Conservation (phyloP, 2,329 filamentous ascomycete genomes). For the Penicillium aurantiogriseum region DNA sequence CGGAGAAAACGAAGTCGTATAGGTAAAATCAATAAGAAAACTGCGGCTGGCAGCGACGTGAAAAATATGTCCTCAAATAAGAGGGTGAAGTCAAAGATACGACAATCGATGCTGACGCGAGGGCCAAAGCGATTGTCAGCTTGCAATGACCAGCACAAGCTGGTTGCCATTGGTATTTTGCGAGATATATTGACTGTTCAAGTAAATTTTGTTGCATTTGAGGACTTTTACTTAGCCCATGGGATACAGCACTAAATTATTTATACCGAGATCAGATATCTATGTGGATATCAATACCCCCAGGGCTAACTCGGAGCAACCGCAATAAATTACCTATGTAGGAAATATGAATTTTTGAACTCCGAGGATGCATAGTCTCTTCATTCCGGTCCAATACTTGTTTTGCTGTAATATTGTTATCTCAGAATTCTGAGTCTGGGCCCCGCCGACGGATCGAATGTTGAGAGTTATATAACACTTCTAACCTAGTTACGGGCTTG, state of each 20-base stretch:
- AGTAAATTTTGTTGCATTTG: neutral
- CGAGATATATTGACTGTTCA: neutral
- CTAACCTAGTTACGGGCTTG: no score
- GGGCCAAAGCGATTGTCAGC: neutral
- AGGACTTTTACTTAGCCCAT: neutral
- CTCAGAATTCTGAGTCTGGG: neutral
- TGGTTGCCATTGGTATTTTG: neutral
- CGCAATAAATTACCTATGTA: neutral
- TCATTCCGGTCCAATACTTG: neutral
- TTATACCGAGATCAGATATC: neutral
- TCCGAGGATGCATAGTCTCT: neutral
- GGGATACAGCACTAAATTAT: neutral
- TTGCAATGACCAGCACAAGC: neutral
- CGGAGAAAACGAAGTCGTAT: neutral
- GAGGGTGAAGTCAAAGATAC: slow-evolving; percentile 1
- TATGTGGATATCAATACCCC: neutral
- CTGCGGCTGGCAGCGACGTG: neutral
- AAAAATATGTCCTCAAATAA: slow-evolving; percentile 3
- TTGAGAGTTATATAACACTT: neutral
- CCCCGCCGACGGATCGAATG: neutral
- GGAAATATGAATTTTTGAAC: neutral
- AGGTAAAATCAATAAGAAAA: neutral
- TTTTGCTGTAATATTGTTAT: neutral
- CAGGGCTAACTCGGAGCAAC: neutral
- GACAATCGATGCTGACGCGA: neutral